phyloP scores from a whole-genome alignment of 2,329 filamentous ascomycete species.

The Stagonosporopsis chrysanthemi region DNA sequence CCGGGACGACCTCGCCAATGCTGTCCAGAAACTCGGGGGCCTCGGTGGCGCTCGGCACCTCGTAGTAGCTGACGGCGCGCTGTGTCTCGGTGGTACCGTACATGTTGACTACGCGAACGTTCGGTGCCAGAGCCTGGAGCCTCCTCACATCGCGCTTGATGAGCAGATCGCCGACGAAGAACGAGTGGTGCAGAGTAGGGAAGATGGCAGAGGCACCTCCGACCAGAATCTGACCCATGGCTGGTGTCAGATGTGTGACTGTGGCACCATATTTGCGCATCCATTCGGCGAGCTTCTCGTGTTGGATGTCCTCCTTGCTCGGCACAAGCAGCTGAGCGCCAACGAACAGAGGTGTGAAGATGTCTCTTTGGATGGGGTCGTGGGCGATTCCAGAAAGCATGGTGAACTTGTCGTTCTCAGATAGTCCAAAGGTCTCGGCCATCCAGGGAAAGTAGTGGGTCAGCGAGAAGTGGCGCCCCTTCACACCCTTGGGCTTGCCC shows the following conservation, averaged over 20 bases:
- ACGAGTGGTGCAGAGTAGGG: conserved; percentile 76
- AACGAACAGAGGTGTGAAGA: conserved; percentile 89
- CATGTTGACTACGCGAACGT: conserved; percentile 81
- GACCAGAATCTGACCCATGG: conserved; percentile 95
- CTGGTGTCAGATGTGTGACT: conserved; percentile 89
- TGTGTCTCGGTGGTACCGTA: conserved; percentile 89
- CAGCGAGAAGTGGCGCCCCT: conserved; percentile 84
- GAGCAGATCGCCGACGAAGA: conserved; percentile 92
- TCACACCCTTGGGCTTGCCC: conserved; percentile 84
- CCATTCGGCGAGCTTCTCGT: conserved; percentile 89
- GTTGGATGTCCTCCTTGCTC: conserved; percentile 80
- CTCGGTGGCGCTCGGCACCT: conserved; percentile 71
- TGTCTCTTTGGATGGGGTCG: conserved; percentile 71
- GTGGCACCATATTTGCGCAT: conserved; percentile 77
- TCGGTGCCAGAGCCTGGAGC: conserved; percentile 77
- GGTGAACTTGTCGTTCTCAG: conserved; percentile 76
- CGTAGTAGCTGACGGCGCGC: conserved; percentile 81
- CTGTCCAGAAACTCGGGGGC: conserved; percentile 70
- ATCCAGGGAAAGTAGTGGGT: conserved; percentile 94
- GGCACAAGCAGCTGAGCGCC: conserved; percentile 82
- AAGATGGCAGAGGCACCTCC: conserved; percentile 82
- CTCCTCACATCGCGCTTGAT: conserved; percentile 82
- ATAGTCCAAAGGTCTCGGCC: conserved; percentile 80
- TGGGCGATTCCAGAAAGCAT: conserved; percentile 87
- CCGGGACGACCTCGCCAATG: conserved; percentile 79